These are phyloP conservation scores for Umbelopsis sp. DNA, from an alignment of 192 early-diverging fungal species.

Conservation along the genomic window DNA sequence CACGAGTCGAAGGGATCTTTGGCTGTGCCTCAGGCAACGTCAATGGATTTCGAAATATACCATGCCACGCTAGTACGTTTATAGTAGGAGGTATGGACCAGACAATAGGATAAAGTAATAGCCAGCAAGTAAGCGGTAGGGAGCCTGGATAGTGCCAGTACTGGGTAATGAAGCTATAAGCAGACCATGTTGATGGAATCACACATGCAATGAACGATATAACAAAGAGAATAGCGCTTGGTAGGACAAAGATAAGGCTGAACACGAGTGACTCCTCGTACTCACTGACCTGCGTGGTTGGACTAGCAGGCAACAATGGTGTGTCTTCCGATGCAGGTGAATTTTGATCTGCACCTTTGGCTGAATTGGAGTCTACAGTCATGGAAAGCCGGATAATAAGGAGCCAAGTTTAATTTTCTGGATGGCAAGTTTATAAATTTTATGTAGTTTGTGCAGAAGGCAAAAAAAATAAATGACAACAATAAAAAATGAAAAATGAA, in stretches of 20 bases:
- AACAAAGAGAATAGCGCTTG: slow-evolving; percentile 8
- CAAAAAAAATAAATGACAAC: background rate
- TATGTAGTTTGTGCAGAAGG: background rate
- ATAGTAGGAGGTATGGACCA: slow-evolving; percentile 23
- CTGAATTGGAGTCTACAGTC: background rate
- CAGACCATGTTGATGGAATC: slow-evolving; percentile 2
- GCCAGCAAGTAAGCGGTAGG: slow-evolving; percentile 6
- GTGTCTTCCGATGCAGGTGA: background rate
- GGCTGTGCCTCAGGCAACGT: background rate
- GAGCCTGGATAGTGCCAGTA: slow-evolving; percentile 23
- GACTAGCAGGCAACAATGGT: background rate
- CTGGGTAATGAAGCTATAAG: background rate
- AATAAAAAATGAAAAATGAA: slow-evolving; percentile 6
- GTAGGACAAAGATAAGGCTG: slow-evolving; percentile 21
- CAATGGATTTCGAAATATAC: slow-evolving; percentile 16
- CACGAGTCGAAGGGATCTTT: slow-evolving; percentile 2
- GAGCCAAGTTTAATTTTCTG: background rate
- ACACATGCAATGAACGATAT: slow-evolving; percentile 15
- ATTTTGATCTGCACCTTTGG: background rate
- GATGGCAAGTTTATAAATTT: background rate
- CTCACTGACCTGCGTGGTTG: background rate
- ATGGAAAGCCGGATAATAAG: background rate
- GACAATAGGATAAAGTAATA: slow-evolving; percentile 17
- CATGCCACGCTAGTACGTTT: slow-evolving; percentile 26
- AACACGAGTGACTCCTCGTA: slow-evolving; percentile 21